Conservation (phyloP, 2,329 filamentous ascomycete genomes). For the Cordyceps cicadae region DNA sequence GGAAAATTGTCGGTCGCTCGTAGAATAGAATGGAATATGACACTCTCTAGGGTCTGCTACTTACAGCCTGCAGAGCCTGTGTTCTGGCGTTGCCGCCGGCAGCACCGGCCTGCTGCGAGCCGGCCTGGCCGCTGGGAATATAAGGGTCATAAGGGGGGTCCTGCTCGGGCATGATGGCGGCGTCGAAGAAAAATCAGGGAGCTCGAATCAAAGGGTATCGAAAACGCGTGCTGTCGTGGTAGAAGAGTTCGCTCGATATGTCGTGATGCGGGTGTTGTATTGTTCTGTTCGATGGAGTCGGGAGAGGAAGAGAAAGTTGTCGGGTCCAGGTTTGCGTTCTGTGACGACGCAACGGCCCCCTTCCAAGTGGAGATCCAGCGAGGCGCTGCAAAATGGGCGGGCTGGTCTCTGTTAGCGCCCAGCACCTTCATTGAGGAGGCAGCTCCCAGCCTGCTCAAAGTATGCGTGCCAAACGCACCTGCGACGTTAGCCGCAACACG, state of each 20-base stretch:
- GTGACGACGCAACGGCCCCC: slow-evolving; percentile 1
- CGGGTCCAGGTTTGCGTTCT: slow-evolving; percentile 1
- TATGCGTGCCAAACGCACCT: slow-evolving; percentile 5
- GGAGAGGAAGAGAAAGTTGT: slow-evolving; percentile 1
- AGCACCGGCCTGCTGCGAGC: slow-evolving; percentile 30
- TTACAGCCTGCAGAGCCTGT: slow-evolving; percentile 74
- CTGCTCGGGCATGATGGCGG: slow-evolving; percentile 41
- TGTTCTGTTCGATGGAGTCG: background rate
- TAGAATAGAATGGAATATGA: background rate
- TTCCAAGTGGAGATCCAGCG: slow-evolving; percentile 2
- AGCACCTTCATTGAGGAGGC: background rate
- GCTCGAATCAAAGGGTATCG: slow-evolving; percentile 3
- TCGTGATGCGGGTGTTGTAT: background rate
- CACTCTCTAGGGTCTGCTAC: slow-evolving; percentile 30
- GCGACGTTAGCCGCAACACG: slow-evolving; percentile 4
- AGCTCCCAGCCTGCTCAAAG: background rate
- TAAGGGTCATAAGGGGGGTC: slow-evolving; percentile 77
- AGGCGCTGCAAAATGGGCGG: slow-evolving; percentile 5
- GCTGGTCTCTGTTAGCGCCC: background rate
- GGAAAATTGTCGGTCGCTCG: background rate
- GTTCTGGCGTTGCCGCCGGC: slow-evolving; percentile 43
- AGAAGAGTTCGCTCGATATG: background rate
- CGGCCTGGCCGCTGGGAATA: slow-evolving; percentile 60
- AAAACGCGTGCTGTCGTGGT: background rate
- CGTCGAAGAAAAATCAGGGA: background rate